Conservation (phyloP, 768 basidiomycete genomes). For the Trametes cinnabarina region DNA sequence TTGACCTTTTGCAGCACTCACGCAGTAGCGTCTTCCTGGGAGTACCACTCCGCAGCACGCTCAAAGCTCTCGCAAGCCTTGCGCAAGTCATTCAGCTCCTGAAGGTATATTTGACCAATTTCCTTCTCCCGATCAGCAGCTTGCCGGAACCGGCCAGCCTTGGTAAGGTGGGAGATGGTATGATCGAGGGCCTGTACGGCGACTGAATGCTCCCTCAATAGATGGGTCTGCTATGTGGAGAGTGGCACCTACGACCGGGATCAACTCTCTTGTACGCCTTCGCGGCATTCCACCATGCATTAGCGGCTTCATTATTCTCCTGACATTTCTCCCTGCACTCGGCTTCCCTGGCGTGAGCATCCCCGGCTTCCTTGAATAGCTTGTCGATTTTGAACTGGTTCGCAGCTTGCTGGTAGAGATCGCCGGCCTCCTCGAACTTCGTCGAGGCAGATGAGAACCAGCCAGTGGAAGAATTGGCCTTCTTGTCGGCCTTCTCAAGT, state of each 20-base stretch:
- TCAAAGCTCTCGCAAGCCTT: slow-evolving; percentile 91
- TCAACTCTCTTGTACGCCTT: slow-evolving; percentile 92
- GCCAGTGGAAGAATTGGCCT: slow-evolving; percentile 73
- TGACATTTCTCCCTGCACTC: slow-evolving; percentile 89
- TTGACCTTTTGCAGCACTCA: slow-evolving; percentile 41
- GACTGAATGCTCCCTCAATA: slow-evolving; percentile 45
- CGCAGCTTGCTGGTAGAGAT: slow-evolving; percentile 92
- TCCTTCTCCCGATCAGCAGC: slow-evolving; percentile 98
- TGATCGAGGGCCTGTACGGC: slow-evolving; percentile 85
- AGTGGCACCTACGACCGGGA: slow-evolving; percentile 64
- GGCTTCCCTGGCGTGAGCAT: slow-evolving; percentile 89
- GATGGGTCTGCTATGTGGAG: neutral
- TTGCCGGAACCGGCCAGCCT: slow-evolving; percentile 89
- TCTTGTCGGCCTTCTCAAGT: slow-evolving; percentile 91
- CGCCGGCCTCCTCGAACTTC: slow-evolving; percentile 94
- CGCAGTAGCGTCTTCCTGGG: slow-evolving; percentile 96
- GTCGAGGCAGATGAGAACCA: slow-evolving; percentile 86
- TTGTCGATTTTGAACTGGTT: slow-evolving; percentile 93
- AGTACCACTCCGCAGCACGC: slow-evolving; percentile 94
- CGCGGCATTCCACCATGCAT: slow-evolving; percentile 97
- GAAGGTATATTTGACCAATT: slow-evolving; percentile 91
- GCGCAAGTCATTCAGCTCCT: slow-evolving; percentile 72
- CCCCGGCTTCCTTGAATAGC: slow-evolving; percentile 86
- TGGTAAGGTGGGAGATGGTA: slow-evolving; percentile 79
- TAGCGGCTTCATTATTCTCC: slow-evolving; percentile 92